Evolutionary conservation across 164 flowering plant species (phyloP), one percentile per base, ranked within the genome.

Genomic region (Stephania cephalantha): DNA sequence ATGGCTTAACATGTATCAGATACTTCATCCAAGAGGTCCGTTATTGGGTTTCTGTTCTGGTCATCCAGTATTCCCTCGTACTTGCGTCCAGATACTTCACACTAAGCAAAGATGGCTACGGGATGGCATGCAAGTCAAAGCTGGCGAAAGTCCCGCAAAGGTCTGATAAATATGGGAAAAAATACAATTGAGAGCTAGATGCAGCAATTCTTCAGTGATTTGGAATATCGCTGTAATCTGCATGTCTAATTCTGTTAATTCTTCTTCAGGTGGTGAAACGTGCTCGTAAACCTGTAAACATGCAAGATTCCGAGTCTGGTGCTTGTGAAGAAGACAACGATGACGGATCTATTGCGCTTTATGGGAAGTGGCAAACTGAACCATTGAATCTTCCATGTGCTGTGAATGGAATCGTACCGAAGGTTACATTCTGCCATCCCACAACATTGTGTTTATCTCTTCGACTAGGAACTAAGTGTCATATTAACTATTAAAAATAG

Each of bases 341-440:
- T 68, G 82, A 79, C 77, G 89, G 83, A 77, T 84, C 74, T 52
- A 71, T 86, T 75, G 78, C 78, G 77, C 92, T 93, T 45, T 95
- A 87, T 84, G 98, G 99, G 55, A 90, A 80, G 87, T 95, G 99
- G 98, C 99, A 95, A 82, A 79, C 85, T 67, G 98, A 92, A 83
- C 88, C 93, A 58, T 74, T 95, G 77, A 30, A 77, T 70, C 89
- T 95, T 76, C 97, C 98, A 73, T 84, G 11, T 81, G 99, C 99
- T 78, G 87, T 83, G 61, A 84, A 95, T 80, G 99, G 99, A 29
- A 84, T 89, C 70, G 99, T 95, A 31, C 98, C 98, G 45, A 93
- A 86, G 97, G 99, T 92, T 66, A 77, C 69, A 69, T 42, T 7
- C 71, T 72, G 25, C 50, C 70, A 17, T 18, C 67, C 69, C 31